Evolutionary conservation across 768 basidiomycete genomes (phyloP), one percentile per base, ranked within the genome.

Genomic region (Baorangia bicolor): DNA sequence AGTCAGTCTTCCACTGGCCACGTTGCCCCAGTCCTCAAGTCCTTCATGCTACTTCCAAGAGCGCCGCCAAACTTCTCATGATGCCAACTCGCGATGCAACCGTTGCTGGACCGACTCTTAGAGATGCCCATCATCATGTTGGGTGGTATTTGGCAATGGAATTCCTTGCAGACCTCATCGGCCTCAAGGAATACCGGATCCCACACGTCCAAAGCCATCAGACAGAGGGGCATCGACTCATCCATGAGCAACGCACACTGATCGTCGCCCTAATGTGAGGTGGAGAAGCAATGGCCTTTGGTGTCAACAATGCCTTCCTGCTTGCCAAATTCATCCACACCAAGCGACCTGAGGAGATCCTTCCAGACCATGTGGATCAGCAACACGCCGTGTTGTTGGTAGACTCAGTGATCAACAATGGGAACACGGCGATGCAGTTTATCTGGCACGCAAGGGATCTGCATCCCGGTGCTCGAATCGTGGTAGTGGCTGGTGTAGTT

Each of bases 71-170:
- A 43, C 56, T 57, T 33, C 56, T 57, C 40, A 57, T 48, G 56
- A 57, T 46, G 4, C 56, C 56, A 55, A 57, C 56, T 55, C 52
- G 56, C 53, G 5, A 57, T 25, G 56, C 56, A 56, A 55, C 56
- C 45, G 55, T 57, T 43, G 53, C 56, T 48, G 52, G 56, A 48
- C 56, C 56, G 13, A 53, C 56, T 48, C 56, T 57, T 53, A 57
- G 56, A 55, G 52, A 55, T 31, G 56, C 56, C 40, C 56, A 57
- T 55, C 53, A 46, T 57, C 56, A 53, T 48, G 56, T 57, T 55
- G 56, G 56, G 40, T 57, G 56, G 56, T 57, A 57, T 49, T 48
- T 57, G 41, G 56, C 56, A 48, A 57, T 55, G 56, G 56, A 57
- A 46, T 57, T 57, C 56, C 53, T 57, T 48, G 56, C 45, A 56